Evolutionary conservation across 148 eudicot species (phyloP).

Genomic region (Oxyria digyna): DNA sequence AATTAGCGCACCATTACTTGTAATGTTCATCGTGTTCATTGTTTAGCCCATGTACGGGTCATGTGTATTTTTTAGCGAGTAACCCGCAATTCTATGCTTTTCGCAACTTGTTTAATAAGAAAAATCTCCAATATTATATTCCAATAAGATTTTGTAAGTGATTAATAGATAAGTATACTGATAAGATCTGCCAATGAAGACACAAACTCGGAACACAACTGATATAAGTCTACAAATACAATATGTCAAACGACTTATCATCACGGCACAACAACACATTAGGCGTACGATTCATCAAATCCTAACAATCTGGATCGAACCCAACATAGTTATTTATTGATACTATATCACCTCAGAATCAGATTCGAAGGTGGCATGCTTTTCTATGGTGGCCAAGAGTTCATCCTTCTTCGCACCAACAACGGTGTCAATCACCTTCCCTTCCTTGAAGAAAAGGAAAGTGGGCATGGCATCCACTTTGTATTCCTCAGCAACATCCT

Average conservation of each 20-base stretch:
- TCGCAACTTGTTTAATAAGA: too few species aligned
- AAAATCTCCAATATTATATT: too few species aligned
- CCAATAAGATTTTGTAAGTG: too few species aligned
- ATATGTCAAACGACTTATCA: background rate
- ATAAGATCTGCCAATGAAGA: too few species aligned
- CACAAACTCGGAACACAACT: background rate
- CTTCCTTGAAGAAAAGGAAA: background rate
- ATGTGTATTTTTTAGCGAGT: too few species aligned
- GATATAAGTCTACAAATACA: background rate
- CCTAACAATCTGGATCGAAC: background rate
- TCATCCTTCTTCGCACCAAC: slow-evolving; percentile 4
- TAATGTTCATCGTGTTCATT: too few species aligned
- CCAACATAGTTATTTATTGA: background rate
- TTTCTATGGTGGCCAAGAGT: background rate
- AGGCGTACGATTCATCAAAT: background rate
- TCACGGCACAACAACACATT: background rate
- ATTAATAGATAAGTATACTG: too few species aligned
- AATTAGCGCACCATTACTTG: too few species aligned
- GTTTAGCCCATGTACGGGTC: too few species aligned
- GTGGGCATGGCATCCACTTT: slow-evolving; percentile 3
- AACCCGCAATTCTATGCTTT: too few species aligned
- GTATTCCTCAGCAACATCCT: background rate
- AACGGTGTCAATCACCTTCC: background rate
- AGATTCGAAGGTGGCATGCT: background rate
- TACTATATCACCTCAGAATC: background rate